A percentile compares a stretch with the other conserved stretches of the same genome.
These are phyloP conservation scores for Millerozyma miso DNA, from an alignment of 805 yeast genomes.

Conservation along the genomic window DNA sequence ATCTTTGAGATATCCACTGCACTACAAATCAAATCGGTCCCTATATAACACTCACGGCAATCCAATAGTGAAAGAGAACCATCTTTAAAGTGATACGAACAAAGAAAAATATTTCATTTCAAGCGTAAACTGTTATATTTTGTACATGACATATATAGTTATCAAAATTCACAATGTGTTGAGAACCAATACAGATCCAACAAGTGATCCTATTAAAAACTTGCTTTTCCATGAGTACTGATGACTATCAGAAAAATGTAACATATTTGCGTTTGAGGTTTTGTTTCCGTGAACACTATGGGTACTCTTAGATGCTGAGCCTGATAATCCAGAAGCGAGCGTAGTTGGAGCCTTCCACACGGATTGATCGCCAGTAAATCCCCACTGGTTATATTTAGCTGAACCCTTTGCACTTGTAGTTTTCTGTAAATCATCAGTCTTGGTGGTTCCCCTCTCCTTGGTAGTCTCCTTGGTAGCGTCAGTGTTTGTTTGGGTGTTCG, in stretches of 20 bases:
- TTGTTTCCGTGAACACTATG: conserved; percentile 15
- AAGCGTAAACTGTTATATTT: too few species aligned
- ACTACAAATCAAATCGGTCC: too few species aligned
- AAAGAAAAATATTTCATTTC: too few species aligned
- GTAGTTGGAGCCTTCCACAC: conserved; percentile 22
- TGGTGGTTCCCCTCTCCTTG: conserved; percentile 8
- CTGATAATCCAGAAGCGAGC: conserved; percentile 5
- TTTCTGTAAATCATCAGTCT: conserved; percentile 9
- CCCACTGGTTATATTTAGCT: conserved; percentile 37
- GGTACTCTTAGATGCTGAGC: conserved; percentile 8
- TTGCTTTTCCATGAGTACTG: conserved; percentile 9
- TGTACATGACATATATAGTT: too few species aligned
- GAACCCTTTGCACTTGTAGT: too few species aligned
- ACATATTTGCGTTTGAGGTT: conserved; percentile 15
- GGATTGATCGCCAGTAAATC: conserved; percentile 38
- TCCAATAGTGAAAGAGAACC: too few species aligned
- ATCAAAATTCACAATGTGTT: conserved; percentile 1
- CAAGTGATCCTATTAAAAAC: neutral
- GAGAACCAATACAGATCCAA: neutral
- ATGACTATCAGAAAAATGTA: conserved; percentile 13
- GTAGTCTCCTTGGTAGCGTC: conserved; percentile 9
- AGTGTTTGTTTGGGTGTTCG: conserved; percentile 7
- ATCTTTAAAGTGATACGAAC: too few species aligned
- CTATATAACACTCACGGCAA: too few species aligned
- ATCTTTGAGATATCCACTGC: too few species aligned